Evolutionary conservation across 2,329 filamentous ascomycete genomes (phyloP).

Genomic region (Colletotrichum aenigma): DNA sequence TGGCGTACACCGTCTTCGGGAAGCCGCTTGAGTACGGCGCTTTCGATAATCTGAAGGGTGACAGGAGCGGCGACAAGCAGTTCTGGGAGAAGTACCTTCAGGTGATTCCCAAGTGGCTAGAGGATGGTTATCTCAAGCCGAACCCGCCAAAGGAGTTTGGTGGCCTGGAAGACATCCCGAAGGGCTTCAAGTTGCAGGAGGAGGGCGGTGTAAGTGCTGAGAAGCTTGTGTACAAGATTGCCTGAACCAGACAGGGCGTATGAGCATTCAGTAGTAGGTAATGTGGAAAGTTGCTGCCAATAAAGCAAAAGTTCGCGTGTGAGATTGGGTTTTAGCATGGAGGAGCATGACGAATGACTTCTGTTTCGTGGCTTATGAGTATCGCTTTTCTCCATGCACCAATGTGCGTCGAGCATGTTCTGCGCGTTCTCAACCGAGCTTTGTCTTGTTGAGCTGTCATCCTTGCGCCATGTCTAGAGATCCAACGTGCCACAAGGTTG

Average conservation of each 20-base stretch:
- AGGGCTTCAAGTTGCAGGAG: slow-evolving; percentile 15
- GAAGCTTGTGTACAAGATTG: slow-evolving; percentile 13
- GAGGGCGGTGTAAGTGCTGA: slow-evolving; percentile 3
- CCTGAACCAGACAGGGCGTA: neutral
- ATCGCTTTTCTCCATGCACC: no score
- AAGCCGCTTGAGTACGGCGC: neutral
- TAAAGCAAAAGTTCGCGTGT: neutral
- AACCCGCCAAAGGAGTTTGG: slow-evolving; percentile 16
- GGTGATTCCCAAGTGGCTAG: slow-evolving; percentile 7
- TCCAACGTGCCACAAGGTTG: rapidly evolving
- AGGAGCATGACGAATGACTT: neutral
- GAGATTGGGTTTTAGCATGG: rapidly evolving
- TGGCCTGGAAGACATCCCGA: neutral
- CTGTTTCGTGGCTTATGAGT: rapidly evolving
- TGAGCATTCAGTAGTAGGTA: neutral
- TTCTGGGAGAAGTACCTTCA: slow-evolving; percentile 14
- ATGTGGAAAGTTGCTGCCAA: neutral
- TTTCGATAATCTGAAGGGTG: slow-evolving; percentile 4
- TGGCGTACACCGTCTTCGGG: slow-evolving; percentile 12
- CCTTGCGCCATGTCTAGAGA: rapidly evolving
- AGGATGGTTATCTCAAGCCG: neutral
- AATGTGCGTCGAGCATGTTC: no score
- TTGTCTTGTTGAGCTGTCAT: neutral
- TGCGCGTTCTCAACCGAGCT: neutral
- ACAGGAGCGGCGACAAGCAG: slow-evolving; percentile 6